Evolutionary conservation across 371 early-diverging fungal genomes (phyloP), one percentile per base, ranked within the genome.

Genomic region (Syncephalastrum racemosum): DNA sequence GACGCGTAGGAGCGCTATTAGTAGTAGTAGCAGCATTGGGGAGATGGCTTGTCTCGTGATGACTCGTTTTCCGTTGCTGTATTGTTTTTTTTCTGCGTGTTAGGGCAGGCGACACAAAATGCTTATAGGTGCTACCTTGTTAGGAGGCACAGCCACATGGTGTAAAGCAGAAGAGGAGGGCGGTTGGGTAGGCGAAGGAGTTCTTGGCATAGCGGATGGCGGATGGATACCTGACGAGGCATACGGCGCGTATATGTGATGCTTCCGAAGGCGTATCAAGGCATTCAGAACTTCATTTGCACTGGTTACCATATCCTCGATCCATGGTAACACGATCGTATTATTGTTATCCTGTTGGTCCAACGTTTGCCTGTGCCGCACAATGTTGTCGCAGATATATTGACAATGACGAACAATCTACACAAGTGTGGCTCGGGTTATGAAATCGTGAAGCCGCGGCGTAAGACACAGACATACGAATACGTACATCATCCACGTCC

Each of bases 251-350:
- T 20, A 23, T 24, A 12, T 45, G 52, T 77, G 77, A 40, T 77
- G 70, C 48, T 77, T 77, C 22, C 73, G 62, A n/a, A 77, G 52
- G 23, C 73, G 62, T 47, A 73, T 56, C 24, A 77, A 56, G 19
- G 73, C 73, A 65, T 77, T 73, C 1, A 77, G 54, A 3, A 77
- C 63, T 44, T 77, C 64, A 39, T 77, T 77, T 2, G 77, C 71
- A 54, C 64, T 66, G 4, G 58, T 54, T 50, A 77, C 71, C 77
- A 77, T 73, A 19, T 77, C 73, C 45, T 77, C 73, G 44, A 77
- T 39, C 73, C 73, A 73, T 25, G 77, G 77, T 19, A 52, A 42
- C 4, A 50, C 50, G 24, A 25, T 53, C 51, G 45, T 43, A 53
- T 59, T 54, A 36, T 47, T 54, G 41, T 54, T 40, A 51, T 61